phyloP scores from a whole-genome alignment of 768 basidiomycete species.

The Hygrocybe punicea region DNA sequence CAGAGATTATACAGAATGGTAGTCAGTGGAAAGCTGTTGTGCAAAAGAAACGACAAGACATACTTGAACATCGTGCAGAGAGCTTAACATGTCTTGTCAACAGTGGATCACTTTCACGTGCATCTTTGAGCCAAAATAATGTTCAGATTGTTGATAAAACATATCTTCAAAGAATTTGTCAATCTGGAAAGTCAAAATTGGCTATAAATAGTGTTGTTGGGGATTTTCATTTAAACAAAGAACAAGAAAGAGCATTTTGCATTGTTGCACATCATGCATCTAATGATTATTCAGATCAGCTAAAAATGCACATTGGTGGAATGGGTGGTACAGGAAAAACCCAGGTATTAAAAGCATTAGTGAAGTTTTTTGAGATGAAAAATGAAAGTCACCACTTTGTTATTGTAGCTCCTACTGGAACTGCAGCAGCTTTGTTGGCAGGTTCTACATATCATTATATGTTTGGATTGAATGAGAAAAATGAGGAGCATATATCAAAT shows the following conservation, averaged over 20 bases:
- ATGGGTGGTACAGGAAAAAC: slow-evolving; percentile 36
- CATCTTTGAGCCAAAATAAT: not conserved
- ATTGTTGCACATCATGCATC: slow-evolving; percentile 30
- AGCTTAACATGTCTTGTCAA: not conserved
- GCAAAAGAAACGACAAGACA: slow-evolving; percentile 3
- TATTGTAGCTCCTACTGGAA: slow-evolving; percentile 26
- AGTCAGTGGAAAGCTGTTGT: slow-evolving; percentile 12
- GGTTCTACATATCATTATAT: slow-evolving; percentile 26
- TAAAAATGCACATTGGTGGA: slow-evolving; percentile 35
- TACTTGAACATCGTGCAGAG: slow-evolving; percentile 6
- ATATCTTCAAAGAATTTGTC: slow-evolving; percentile 6
- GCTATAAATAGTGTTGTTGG: slow-evolving; percentile 19
- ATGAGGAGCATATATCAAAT: not conserved
- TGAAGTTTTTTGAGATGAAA: slow-evolving; percentile 19
- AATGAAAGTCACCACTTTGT: slow-evolving; percentile 26
- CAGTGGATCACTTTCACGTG: not conserved
- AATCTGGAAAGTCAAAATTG: slow-evolving; percentile 3
- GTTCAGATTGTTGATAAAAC: slow-evolving; percentile 25
- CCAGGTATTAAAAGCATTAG: slow-evolving; percentile 28
- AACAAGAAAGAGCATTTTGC: slow-evolving; percentile 32
- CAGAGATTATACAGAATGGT: not conserved
- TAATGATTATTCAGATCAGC: slow-evolving; percentile 11
- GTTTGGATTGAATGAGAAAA: slow-evolving; percentile 7
- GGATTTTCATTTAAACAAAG: slow-evolving; percentile 1
- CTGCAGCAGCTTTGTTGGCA: slow-evolving; percentile 23